A percentile compares a stretch with the other conserved stretches of the same genome.
phyloP scores from a whole-genome alignment of 106 monocot genomes.

The Dactylorhiza incarnata region DNA sequence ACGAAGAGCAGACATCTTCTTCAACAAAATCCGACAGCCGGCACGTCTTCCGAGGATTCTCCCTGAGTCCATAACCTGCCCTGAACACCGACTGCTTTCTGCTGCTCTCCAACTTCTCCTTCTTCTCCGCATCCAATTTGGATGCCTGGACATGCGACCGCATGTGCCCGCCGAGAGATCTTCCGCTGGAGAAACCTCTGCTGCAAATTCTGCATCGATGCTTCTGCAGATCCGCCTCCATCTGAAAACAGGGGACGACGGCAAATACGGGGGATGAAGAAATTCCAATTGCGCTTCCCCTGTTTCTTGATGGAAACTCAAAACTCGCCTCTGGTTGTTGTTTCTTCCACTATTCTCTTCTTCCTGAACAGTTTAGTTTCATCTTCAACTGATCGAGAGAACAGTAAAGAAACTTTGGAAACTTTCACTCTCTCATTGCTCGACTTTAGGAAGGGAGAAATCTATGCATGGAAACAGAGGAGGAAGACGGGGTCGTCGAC shows the following conservation, averaged over 20 bases:
- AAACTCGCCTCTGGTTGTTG: neutral
- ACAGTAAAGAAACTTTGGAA: neutral
- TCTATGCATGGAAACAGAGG: slow-evolving; percentile 13
- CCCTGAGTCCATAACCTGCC: slow-evolving; percentile 22
- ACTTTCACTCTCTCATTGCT: neutral
- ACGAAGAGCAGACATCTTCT: neutral
- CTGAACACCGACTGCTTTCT: neutral
- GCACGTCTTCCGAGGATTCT: slow-evolving; percentile 35
- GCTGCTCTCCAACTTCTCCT: neutral
- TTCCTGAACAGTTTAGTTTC: no score
- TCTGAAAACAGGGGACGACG: neutral
- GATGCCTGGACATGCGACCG: slow-evolving; percentile 23
- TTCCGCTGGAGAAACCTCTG: slow-evolving; percentile 34
- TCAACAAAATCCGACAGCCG: slow-evolving; percentile 4
- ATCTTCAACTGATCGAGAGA: neutral
- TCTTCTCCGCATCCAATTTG: neutral
- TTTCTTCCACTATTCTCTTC: neutral
- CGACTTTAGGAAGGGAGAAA: neutral
- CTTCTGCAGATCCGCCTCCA: neutral
- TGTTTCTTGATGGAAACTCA: no score
- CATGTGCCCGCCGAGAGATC: slow-evolving; percentile 57
- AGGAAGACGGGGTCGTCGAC: neutral
- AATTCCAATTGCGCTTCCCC: no score
- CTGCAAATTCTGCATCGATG: slow-evolving; percentile 34
- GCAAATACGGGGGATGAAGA: neutral